Evolutionary conservation across 306 rosid species (phyloP).

Genomic region (Lupinus albus): DNA sequence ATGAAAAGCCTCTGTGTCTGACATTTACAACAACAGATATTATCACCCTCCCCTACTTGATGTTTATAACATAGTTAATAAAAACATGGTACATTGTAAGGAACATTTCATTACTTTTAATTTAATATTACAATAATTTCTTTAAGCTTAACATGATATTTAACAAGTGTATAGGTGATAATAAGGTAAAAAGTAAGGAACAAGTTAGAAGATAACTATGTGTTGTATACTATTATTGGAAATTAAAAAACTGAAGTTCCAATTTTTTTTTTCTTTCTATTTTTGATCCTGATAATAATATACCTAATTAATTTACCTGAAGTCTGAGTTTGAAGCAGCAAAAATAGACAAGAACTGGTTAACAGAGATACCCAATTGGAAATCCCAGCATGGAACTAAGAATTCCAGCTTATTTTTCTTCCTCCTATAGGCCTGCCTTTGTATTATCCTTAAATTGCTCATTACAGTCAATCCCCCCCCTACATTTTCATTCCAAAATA

Average conservation of each 20-base stretch:
- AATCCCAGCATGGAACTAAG: conserved; percentile 99
- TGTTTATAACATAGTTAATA: neutral
- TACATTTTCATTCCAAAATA: conserved; percentile 41
- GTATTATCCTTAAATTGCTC: conserved; percentile 86
- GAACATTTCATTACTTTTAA: no score
- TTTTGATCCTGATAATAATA: no score
- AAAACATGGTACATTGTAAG: no score
- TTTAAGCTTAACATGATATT: no score
- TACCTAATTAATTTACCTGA: conserved; percentile 53
- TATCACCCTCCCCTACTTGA: neutral
- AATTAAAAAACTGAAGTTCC: no score
- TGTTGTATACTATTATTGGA: no score
- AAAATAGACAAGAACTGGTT: conserved; percentile 84
- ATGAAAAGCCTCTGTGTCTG: conserved; percentile 95
- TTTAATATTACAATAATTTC: no score
- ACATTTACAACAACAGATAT: conserved; percentile 34
- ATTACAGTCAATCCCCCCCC: conserved; percentile 96
- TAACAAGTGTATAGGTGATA: no score
- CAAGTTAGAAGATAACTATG: no score
- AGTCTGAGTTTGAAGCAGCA: conserved; percentile 88
- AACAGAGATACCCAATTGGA: conserved; percentile 87
- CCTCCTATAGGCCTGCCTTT: conserved; percentile 76
- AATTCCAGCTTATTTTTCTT: conserved; percentile 83
- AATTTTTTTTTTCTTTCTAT: no score
- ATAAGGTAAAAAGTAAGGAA: no score